These are phyloP conservation scores for Populus hybrid DNA, from an alignment of 441 rosid genomes.

Conservation along the genomic window DNA sequence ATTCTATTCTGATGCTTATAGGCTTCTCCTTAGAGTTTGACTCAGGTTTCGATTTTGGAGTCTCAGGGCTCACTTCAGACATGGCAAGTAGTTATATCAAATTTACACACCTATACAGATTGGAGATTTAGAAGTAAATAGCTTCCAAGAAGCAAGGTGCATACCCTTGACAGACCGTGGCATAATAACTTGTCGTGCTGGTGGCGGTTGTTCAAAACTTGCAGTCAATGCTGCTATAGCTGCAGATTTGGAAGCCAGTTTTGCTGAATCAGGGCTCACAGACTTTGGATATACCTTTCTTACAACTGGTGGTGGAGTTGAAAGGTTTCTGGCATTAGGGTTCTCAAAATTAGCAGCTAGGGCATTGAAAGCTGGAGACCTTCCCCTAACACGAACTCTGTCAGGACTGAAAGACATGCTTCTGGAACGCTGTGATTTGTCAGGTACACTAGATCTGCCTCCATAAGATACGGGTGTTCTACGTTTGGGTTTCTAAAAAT, in stretches of 20 bases:
- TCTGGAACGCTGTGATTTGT: conserved; percentile 93
- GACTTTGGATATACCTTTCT: conserved; percentile 91
- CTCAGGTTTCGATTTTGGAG: conserved; percentile 39
- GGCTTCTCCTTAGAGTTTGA: conserved; percentile 49
- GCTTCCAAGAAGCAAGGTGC: conserved; percentile 7
- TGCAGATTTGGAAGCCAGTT: conserved; percentile 58
- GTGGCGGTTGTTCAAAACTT: conserved; percentile 59
- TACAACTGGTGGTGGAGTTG: conserved; percentile 69
- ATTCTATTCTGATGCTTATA: conserved; percentile 60
- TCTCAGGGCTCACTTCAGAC: conserved; percentile 42
- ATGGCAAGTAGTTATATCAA: conserved; percentile 15
- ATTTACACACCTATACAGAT: neutral
- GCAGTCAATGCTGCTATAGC: conserved; percentile 78
- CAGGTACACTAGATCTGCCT: conserved; percentile 83
- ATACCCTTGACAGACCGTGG: conserved; percentile 73
- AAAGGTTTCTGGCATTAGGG: neutral
- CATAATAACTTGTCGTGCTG: conserved; percentile 29
- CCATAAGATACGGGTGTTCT: conserved; percentile 63
- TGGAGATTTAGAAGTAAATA: neutral
- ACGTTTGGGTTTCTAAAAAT: conserved; percentile 86
- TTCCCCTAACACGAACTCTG: conserved; percentile 91
- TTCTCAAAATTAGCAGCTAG: conserved; percentile 95
- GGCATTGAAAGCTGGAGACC: conserved; percentile 99
- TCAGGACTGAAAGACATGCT: conserved; percentile 96
- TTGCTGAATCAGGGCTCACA: conserved; percentile 55